These are phyloP conservation scores for Ciborinia camelliae DNA, from an alignment of 2,329 filamentous ascomycete species.

Conservation along the genomic window DNA sequence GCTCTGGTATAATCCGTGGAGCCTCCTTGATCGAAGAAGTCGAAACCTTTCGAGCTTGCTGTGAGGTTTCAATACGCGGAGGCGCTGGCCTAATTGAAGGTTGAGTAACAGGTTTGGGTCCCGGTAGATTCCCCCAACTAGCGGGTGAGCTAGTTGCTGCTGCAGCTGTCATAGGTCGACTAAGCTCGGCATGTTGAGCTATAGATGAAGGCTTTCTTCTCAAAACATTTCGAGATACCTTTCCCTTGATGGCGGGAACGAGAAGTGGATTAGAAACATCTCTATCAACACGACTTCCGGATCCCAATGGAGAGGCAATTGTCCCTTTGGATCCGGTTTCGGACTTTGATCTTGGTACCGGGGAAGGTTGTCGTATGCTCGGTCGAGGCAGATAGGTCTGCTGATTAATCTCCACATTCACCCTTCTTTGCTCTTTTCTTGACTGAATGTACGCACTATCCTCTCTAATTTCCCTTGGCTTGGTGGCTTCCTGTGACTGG, in stretches of 20 bases:
- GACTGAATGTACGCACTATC: conserved; percentile 41
- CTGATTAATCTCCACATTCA: conserved; percentile 20
- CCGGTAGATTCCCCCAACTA: conserved; percentile 23
- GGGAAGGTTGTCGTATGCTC: conserved; percentile 26
- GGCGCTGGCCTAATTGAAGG: background rate
- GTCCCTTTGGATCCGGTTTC: conserved; percentile 24
- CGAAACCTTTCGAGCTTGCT: conserved; percentile 33
- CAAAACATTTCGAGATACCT: conserved; percentile 44
- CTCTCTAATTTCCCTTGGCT: conserved; percentile 39
- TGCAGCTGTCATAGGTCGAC: conserved; percentile 29
- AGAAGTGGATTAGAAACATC: background rate
- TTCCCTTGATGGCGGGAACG: conserved; percentile 29
- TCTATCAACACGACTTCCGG: conserved; percentile 26
- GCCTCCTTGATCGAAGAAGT: conserved; percentile 25
- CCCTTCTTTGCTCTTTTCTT: conserved; percentile 27
- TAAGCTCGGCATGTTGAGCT: conserved; percentile 39
- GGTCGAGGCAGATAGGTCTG: conserved; percentile 30
- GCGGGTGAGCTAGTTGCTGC: conserved; percentile 26
- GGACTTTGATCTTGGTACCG: conserved; percentile 24
- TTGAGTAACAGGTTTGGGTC: conserved; percentile 18
- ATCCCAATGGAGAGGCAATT: conserved; percentile 30
- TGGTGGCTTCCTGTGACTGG: conserved; percentile 23
- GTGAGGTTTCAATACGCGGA: conserved; percentile 33
- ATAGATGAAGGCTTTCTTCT: conserved; percentile 50
- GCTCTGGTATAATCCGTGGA: conserved; percentile 51